phyloP scores from a whole-genome alignment of 768 basidiomycete species.

The Leucocoprinus leucothites region DNA sequence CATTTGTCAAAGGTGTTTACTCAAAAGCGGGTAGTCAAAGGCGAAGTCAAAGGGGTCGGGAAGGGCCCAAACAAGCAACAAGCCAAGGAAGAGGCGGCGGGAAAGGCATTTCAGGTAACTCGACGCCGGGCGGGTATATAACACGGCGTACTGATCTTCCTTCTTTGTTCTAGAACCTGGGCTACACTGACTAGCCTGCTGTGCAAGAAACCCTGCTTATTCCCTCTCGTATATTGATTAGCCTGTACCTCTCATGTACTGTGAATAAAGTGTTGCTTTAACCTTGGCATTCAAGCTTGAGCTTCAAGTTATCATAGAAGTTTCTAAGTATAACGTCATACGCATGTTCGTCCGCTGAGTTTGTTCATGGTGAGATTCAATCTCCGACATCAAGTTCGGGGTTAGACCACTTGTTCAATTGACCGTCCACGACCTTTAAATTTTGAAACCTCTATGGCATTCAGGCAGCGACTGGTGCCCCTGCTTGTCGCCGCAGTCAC shows the following conservation, averaged over 20 bases:
- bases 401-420: no score
- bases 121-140: no score
- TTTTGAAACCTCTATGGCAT: slow-evolving; percentile 21
- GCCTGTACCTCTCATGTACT: no score
- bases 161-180: slow-evolving; percentile 1
- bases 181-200: neutral
- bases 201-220: no score
- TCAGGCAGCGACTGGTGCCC: slow-evolving; percentile 41
- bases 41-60: slow-evolving; percentile 44
- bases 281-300: no score
- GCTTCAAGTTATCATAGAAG: no score
- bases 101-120: slow-evolving; percentile 37
- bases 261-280: no score
- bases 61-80: slow-evolving; percentile 37
- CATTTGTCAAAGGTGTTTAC: neutral
- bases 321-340: no score
- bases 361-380: slow-evolving; percentile 4
- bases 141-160: neutral
- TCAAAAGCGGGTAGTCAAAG: slow-evolving; percentile 35
- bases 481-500: slow-evolving; percentile 53
- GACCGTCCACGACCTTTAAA: no score
- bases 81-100: slow-evolving; percentile 49
- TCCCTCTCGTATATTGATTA: no score
- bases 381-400: slow-evolving; percentile 3
- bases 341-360: slow-evolving; percentile 20